Conservation (phyloP, 106 monocot species). For the Dendrobium catenatum region DNA sequence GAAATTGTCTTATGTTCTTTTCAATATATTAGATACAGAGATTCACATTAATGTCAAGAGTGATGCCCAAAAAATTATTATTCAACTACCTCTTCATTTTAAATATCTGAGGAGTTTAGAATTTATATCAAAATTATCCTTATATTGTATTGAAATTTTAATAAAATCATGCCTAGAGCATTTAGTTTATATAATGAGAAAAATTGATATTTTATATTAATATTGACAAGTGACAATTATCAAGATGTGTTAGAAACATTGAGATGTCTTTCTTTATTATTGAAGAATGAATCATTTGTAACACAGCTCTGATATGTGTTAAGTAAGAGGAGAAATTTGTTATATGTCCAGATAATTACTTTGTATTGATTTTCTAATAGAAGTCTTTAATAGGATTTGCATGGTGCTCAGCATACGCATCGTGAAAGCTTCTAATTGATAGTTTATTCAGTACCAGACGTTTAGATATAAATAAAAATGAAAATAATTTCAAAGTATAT, state of each 20-base stretch:
- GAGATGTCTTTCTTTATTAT: neutral
- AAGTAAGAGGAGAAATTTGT: too few relatives aligned
- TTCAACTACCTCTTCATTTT: conserved; percentile 77
- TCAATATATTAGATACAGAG: conserved; percentile 65
- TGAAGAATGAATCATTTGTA: too few relatives aligned
- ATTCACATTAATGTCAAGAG: conserved; percentile 32
- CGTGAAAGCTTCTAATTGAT: too few relatives aligned
- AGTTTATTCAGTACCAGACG: too few relatives aligned
- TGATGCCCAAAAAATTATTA: conserved; percentile 10
- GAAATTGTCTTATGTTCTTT: conserved; percentile 77
- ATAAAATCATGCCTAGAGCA: neutral
- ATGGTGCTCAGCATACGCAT: too few relatives aligned
- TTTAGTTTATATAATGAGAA: neutral
- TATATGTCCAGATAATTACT: neutral
- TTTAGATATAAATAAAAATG: too few relatives aligned
- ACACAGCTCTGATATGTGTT: too few relatives aligned
- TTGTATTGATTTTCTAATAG: neutral
- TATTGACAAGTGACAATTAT: too few relatives aligned
- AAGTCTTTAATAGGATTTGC: neutral
- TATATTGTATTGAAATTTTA: neutral
- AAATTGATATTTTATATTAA: neutral
- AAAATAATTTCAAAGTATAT: too few relatives aligned
- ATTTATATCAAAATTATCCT: neutral
- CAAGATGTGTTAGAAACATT: too few relatives aligned
- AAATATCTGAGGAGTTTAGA: conserved; percentile 71